Evolutionary conservation across 169 alveolate genomes (phyloP).

Genomic region (Amoebophrya sp.): DNA sequence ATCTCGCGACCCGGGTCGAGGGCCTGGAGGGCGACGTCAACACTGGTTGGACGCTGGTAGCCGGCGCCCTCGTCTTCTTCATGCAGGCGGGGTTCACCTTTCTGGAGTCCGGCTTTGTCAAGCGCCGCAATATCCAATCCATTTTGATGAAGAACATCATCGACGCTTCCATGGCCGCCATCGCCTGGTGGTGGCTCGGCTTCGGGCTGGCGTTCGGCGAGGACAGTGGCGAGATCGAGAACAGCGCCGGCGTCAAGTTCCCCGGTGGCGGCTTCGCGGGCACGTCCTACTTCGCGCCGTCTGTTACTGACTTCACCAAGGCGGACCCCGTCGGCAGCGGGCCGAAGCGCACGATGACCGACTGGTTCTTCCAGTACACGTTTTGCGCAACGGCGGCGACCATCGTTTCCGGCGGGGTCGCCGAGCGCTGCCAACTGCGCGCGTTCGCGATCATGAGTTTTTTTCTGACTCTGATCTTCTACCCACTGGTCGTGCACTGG

Average conservation of each 20-base stretch:
- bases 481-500: constrained; percentile 18
- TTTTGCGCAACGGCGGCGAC: constrained; percentile 23
- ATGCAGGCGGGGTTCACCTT: constrained; percentile 27
- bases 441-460: constrained; percentile 13
- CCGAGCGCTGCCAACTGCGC: constrained; percentile 21
- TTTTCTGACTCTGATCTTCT: background rate
- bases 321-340: background rate
- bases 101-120: constrained; percentile 19
- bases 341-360: background rate
- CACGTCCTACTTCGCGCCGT: background rate
- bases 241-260: background rate
- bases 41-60: constrained; percentile 7
- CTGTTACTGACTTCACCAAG: background rate
- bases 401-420: constrained; percentile 29
- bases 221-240: background rate
- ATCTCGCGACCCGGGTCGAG: too few species aligned
- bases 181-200: constrained; percentile 23
- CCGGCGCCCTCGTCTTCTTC: constrained; percentile 24
- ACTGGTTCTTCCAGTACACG: constrained; percentile 25
- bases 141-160: constrained; percentile 19
- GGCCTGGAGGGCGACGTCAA: too few species aligned
- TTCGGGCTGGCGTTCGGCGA: constrained; percentile 1
- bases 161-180: constrained; percentile 12
- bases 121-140: constrained; percentile 6
- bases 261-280: constrained; percentile 5